Evolutionary conservation across 306 rosid species (phyloP).

Genomic region (Hippophae gyantsensis): DNA sequence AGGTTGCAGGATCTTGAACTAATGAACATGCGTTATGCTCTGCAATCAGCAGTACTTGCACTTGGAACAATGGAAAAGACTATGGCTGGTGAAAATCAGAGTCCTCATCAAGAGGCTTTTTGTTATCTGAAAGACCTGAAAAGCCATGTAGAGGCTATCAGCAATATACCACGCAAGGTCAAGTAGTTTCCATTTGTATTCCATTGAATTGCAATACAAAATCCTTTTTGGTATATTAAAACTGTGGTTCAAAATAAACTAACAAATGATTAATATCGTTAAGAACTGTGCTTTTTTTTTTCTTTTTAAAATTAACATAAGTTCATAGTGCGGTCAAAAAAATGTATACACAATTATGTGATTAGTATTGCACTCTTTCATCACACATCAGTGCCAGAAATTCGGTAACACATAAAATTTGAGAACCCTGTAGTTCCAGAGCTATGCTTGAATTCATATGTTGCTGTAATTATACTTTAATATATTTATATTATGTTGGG

Average conservation of each 20-base stretch:
- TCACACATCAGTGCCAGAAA: constrained; percentile 1
- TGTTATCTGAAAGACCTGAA: constrained; percentile 64
- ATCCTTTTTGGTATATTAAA: constrained; percentile 25
- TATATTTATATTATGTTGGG: constrained; percentile 6
- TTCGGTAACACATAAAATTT: background rate
- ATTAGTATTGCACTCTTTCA: background rate
- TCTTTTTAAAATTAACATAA: too few species aligned
- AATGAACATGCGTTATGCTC: constrained; percentile 94
- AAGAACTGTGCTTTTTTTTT: background rate
- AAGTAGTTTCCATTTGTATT: constrained; percentile 14
- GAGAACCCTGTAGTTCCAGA: constrained; percentile 1
- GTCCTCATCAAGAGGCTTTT: constrained; percentile 44
- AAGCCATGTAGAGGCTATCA: constrained; percentile 81
- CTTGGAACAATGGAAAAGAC: constrained; percentile 72
- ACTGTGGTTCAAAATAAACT: constrained; percentile 18
- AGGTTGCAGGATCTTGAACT: constrained; percentile 96
- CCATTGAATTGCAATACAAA: constrained; percentile 13
- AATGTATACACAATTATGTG: background rate
- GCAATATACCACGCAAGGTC: constrained; percentile 83
- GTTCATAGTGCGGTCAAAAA: too few species aligned
- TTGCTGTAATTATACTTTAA: constrained; percentile 6
- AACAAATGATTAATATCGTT: constrained; percentile 8
- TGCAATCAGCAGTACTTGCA: constrained; percentile 80
- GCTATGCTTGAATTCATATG: constrained; percentile 11
- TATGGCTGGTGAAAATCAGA: constrained; percentile 38